These are phyloP conservation scores for Teratosphaeria pseudoeucalypti DNA, from an alignment of 2,329 filamentous ascomycete genomes.

Conservation along the genomic window DNA sequence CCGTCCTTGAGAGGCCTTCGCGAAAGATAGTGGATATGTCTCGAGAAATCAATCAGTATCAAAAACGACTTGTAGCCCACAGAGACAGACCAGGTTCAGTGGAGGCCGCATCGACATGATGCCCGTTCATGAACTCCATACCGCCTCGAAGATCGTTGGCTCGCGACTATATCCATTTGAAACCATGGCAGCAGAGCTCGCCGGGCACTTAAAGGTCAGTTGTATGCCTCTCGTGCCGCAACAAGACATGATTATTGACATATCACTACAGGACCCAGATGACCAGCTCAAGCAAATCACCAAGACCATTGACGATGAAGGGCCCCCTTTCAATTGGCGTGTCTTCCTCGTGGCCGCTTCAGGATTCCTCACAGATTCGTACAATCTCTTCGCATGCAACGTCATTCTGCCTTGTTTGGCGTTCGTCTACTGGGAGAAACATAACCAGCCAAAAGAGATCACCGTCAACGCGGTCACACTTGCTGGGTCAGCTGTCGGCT, in stretches of 20 bases:
- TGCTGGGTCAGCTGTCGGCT: slow-evolving; percentile 29
- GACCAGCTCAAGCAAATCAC: not conserved
- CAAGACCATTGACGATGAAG: slow-evolving; percentile 8
- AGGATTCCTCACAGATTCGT: slow-evolving; percentile 31
- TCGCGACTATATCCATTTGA: not conserved
- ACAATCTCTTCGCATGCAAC: slow-evolving; percentile 31
- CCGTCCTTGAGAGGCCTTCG: no score
- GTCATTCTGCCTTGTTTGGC: slow-evolving; percentile 31
- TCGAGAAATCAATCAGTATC: not conserved
- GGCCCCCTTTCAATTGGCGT: slow-evolving; percentile 9
- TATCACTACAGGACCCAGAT: not conserved
- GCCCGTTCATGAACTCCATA: not conserved
- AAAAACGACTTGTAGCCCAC: not conserved
- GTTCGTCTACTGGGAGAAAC: slow-evolving; percentile 28
- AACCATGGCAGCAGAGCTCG: not conserved
- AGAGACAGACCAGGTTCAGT: not conserved
- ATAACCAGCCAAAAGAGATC: slow-evolving; percentile 16
- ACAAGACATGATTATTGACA: not conserved
- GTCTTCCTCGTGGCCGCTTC: slow-evolving; percentile 31
- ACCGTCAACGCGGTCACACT: slow-evolving; percentile 31
- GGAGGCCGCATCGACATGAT: not conserved
- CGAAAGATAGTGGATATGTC: not conserved
- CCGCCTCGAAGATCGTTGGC: not conserved
- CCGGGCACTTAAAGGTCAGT: not conserved
- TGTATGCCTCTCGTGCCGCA: not conserved